Percentiles rank a stretch among this genome's conserved stretches.
Conservation (phyloP, 495 filamentous ascomycete genomes). For the Ramalina intermedia region DNA sequence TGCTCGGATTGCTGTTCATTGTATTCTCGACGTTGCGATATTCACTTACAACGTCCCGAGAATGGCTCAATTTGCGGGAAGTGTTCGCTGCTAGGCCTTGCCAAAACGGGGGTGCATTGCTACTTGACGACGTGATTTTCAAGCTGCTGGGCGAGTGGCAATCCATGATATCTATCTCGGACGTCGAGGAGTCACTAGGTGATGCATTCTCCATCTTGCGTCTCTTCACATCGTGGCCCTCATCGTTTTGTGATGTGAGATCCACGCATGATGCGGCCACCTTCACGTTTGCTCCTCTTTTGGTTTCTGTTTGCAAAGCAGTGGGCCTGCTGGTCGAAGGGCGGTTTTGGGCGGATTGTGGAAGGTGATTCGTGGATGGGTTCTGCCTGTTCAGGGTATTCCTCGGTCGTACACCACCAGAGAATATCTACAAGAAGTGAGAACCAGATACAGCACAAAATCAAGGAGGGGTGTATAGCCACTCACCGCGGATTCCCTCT, state of each 20-base stretch:
- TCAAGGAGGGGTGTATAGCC: neutral
- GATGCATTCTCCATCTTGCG: slow-evolving; percentile 3
- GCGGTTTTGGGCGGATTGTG: no score
- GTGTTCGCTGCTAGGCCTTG: neutral
- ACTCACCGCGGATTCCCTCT: neutral
- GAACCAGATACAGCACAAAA: neutral
- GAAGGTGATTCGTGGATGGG: neutral
- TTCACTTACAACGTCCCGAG: slow-evolving; percentile 1
- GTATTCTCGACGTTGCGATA: slow-evolving; percentile 5
- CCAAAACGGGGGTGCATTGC: neutral
- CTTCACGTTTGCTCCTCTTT: slow-evolving; percentile 5
- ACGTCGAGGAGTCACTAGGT: slow-evolving; percentile 1
- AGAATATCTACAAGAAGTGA: neutral
- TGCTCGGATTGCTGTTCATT: slow-evolving; percentile 7
- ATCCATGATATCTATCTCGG: slow-evolving; percentile 4
- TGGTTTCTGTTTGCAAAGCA: neutral
- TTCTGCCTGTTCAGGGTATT: slow-evolving; percentile 6
- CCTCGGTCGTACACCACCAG: slow-evolving; percentile 4
- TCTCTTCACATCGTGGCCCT: slow-evolving; percentile 2
- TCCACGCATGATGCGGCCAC: neutral
- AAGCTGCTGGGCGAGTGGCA: neutral
- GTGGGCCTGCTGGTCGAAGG: no score
- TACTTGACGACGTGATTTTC: neutral
- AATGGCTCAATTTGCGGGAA: neutral
- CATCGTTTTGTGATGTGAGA: neutral